Percentiles rank a stretch among this genome's conserved stretches.
Evolutionary conservation across 495 filamentous ascomycete genomes (phyloP).

Genomic region (Cryomyces antarcticus): DNA sequence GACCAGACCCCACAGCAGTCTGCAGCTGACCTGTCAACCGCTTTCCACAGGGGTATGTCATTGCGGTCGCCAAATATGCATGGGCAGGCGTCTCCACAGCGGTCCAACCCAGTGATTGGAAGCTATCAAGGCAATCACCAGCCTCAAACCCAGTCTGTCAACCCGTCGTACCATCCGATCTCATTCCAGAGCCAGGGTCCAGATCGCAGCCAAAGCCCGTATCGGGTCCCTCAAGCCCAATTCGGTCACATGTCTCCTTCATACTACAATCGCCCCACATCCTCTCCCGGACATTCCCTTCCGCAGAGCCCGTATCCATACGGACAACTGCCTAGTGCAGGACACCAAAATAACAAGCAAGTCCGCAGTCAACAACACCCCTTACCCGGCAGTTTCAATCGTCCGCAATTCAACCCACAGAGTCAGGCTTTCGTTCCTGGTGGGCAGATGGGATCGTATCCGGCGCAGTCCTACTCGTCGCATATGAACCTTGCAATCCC

Average conservation of each 20-base stretch:
- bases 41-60: no score
- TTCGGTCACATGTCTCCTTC: constrained; percentile 4
- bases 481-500: not conserved
- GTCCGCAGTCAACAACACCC: constrained; percentile 38
- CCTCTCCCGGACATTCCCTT: constrained; percentile 15
- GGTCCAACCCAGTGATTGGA: no score
- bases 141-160: no score
- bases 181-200: no score
- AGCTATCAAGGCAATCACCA: no score
- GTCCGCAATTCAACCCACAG: constrained; percentile 80
- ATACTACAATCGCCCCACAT: constrained; percentile 5
- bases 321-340: constrained; percentile 53
- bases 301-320: constrained; percentile 45
- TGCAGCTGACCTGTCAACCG: no score
- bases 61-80: no score
- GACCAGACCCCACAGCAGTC: no score
- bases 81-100: no score
- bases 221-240: constrained; percentile 4
- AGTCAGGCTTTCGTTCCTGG: constrained; percentile 73
- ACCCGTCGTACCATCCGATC: no score
- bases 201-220: constrained; percentile 1
- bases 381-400: constrained; percentile 61
- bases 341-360: constrained; percentile 42
- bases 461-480: constrained; percentile 3
- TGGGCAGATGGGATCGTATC: constrained; percentile 6